These are phyloP conservation scores for Raffaelea albimanens DNA, from an alignment of 2,329 filamentous ascomycete genomes.

Conservation along the genomic window DNA sequence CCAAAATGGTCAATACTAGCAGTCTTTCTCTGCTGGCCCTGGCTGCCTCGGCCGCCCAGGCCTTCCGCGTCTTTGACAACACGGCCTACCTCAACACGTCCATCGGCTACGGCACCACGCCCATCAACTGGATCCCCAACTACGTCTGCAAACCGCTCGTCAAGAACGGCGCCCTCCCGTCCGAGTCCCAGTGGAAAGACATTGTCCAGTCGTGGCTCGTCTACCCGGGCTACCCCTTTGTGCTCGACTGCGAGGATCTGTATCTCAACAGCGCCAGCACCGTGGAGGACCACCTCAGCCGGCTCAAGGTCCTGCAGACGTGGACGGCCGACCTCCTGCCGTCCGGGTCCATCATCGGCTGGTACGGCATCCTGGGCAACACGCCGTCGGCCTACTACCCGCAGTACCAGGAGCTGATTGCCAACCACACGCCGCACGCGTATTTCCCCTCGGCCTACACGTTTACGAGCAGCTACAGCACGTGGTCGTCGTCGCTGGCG, in stretches of 20 bases:
- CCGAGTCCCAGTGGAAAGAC: constrained; percentile 2
- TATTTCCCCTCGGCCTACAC: constrained; percentile 9
- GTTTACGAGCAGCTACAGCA: constrained; percentile 3
- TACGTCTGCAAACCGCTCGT: constrained; percentile 4
- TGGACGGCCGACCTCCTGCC: constrained; percentile 7
- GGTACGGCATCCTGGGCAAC: constrained; percentile 8
- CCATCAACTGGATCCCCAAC: constrained; percentile 10
- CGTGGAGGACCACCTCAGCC: constrained; percentile 1
- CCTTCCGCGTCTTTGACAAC: constrained; percentile 8
- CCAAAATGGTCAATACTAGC: too few species aligned
- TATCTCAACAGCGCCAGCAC: constrained; percentile 4
- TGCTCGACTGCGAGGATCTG: constrained; percentile 9
- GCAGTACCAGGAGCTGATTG: constrained; percentile 6
- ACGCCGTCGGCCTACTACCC: constrained; percentile 5
- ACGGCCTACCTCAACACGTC: constrained; percentile 8
- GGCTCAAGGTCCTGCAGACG: constrained; percentile 5
- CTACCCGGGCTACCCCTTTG: constrained; percentile 8
- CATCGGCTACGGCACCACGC: constrained; percentile 5
- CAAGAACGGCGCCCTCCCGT: background rate
- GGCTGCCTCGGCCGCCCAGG: background rate
- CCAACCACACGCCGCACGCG: constrained; percentile 9
- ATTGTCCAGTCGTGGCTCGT: constrained; percentile 3
- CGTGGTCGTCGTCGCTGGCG: constrained; percentile 2
- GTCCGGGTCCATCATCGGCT: constrained; percentile 3
- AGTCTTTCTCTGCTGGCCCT: background rate